Conservation (phyloP, 2,329 filamentous ascomycete genomes). For the Rasamsonia emersonii region DNA sequence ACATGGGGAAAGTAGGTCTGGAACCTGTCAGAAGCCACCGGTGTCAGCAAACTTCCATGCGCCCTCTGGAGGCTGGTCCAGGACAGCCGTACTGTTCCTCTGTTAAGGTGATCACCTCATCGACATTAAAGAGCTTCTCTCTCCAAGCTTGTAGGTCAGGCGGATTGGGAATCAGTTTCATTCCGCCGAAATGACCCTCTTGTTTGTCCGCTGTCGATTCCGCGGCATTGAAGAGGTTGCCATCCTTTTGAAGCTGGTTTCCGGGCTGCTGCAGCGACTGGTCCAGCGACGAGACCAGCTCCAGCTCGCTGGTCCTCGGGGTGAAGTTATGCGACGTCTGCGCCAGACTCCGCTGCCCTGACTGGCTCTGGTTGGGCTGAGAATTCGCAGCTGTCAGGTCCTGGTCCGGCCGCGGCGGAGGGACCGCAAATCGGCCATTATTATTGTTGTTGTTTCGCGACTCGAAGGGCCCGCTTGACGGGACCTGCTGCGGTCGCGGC, state of each 20-base stretch:
- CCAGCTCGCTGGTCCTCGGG: conserved; percentile 11
- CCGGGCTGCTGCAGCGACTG: conserved; percentile 14
- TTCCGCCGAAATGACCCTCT: conserved; percentile 21
- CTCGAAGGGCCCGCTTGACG: conserved; percentile 3
- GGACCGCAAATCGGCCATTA: conserved; percentile 6
- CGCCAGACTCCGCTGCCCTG: conserved; percentile 8
- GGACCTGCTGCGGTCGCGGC: conserved; percentile 4
- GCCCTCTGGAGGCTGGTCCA: conserved; percentile 1
- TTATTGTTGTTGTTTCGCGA: conserved; percentile 5
- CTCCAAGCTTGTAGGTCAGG: conserved; percentile 63
- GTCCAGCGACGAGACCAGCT: conserved; percentile 13
- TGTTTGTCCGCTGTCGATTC: conserved; percentile 6
- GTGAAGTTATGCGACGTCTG: conserved; percentile 4
- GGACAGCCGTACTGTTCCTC: conserved; percentile 56
- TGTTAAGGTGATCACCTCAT: conserved; percentile 61
- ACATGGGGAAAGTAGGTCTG: conserved; percentile 75
- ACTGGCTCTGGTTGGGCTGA: not conserved
- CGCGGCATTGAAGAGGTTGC: conserved; percentile 14
- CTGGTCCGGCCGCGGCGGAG: conserved; percentile 2
- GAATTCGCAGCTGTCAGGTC: not conserved
- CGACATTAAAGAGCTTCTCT: conserved; percentile 64
- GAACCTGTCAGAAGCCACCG: conserved; percentile 43
- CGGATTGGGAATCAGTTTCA: conserved; percentile 55
- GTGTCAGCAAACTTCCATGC: conserved; percentile 8
- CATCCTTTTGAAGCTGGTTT: conserved; percentile 16